phyloP scores from a whole-genome alignment of 257 asterid species.

The Nyctanthes arbortristis region DNA sequence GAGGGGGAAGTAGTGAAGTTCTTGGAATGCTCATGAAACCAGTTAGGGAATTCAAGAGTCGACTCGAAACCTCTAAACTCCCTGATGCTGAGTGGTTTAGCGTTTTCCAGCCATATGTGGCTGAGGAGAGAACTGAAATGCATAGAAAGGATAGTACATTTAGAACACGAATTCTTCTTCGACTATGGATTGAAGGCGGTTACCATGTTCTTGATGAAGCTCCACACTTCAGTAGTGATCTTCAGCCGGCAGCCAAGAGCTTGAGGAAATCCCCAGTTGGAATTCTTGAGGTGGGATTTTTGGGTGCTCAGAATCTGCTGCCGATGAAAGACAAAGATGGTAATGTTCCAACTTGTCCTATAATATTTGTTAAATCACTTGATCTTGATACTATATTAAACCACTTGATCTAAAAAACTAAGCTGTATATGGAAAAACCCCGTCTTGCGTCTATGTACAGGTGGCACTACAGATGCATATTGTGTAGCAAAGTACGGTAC shows the following conservation, averaged over 20 bases:
- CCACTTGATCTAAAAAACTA: no score
- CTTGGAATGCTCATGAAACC: slow-evolving; percentile 65
- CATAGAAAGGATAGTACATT: slow-evolving; percentile 74
- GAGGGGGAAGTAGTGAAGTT: slow-evolving; percentile 64
- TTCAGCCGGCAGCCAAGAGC: slow-evolving; percentile 71
- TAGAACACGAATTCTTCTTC: slow-evolving; percentile 65
- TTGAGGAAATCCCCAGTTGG: slow-evolving; percentile 74
- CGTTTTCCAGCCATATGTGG: slow-evolving; percentile 52
- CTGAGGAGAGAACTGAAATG: slow-evolving; percentile 48
- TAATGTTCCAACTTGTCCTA: slow-evolving; percentile 9
- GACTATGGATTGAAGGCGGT: slow-evolving; percentile 67
- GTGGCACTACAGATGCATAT: slow-evolving; percentile 60
- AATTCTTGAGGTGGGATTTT: slow-evolving; percentile 79
- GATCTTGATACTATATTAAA: no score
- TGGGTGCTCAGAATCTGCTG: slow-evolving; percentile 67
- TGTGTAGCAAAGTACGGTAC: slow-evolving; percentile 93
- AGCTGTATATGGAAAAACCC: not conserved
- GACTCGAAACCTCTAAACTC: slow-evolving; percentile 54
- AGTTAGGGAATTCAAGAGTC: slow-evolving; percentile 52
- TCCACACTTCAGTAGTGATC: slow-evolving; percentile 86
- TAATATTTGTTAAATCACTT: no score
- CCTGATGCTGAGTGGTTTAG: slow-evolving; percentile 69
- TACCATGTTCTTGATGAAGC: slow-evolving; percentile 94
- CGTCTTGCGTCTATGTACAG: not conserved
- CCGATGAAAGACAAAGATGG: slow-evolving; percentile 80